These are phyloP conservation scores for Backusella australiensis DNA, from an alignment of 192 early-diverging fungal species.

Conservation along the genomic window DNA sequence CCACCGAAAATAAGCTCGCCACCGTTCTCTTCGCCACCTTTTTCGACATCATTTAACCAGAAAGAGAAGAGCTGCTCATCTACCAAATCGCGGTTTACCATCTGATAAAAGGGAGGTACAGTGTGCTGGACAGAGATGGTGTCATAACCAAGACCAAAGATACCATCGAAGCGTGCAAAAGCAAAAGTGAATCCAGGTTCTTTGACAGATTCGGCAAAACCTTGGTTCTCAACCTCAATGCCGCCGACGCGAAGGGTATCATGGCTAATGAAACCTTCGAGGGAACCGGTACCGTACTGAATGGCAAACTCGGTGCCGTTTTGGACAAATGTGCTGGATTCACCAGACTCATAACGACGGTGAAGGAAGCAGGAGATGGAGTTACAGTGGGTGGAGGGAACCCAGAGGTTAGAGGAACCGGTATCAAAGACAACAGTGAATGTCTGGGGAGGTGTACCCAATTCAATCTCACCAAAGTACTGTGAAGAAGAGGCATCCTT, in stretches of 20 bases:
- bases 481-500: conserved; percentile 27
- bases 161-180: conserved; percentile 93
- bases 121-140: conserved; percentile 83
- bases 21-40: conserved; percentile 43
- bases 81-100: conserved; percentile 79
- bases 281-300: conserved; percentile 88
- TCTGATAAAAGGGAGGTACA: conserved; percentile 93
- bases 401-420: conserved; percentile 94
- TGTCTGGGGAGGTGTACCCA: conserved; percentile 89
- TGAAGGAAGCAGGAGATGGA: conserved; percentile 96
- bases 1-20: conserved; percentile 95
- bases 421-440: conserved; percentile 95
- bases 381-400: conserved; percentile 87
- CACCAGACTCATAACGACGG: conserved; percentile 75
- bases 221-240: conserved; percentile 61
- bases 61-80: conserved; percentile 89
- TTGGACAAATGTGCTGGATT: conserved; percentile 73
- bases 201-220: conserved; percentile 94
- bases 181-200: conserved; percentile 95
- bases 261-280: conserved; percentile 88
- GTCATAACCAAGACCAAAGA: conserved; percentile 88
- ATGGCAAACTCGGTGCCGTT: conserved; percentile 96
- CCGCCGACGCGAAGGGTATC: conserved; percentile 79
- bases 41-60: conserved; percentile 72
- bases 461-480: conserved; percentile 90